Base-by-base conservation (phyloP, 2,329 filamentous ascomycete species). In the Pyrenochaeta sp. region DNA sequence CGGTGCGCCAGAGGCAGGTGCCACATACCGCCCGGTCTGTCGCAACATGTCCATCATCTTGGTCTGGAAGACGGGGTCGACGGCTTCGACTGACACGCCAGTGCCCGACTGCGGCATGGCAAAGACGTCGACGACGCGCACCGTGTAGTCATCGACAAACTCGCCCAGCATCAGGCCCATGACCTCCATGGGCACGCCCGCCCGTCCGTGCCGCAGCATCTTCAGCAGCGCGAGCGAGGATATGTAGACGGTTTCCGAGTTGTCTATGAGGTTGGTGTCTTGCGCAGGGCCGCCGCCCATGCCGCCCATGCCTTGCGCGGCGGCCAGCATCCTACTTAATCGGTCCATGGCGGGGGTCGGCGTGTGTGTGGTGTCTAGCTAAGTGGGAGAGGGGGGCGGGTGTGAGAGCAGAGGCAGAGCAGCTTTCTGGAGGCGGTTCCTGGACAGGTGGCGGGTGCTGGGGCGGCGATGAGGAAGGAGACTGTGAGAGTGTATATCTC, bases 41-140 rank as follows among this genome's bases (percentile, higher is more conserved):
- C 89, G 83, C 71, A 99, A 80, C 94, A 99, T 97, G 72, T 99
- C 94, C 94, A 99, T 99, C 94, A 99, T 99, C 82, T 96, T 99
- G 67, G 91, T 96, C 78, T 99, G 94, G 74, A 99, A 99, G 22
- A 99, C 94, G 7, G 92, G 91, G 71, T 99, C 94, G 53, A 99
- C 94, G 37, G 94, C 95, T 76, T 99, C 94, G 65, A 99, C 94
- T 74, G 90, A 96, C 61, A 99, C 94, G 60, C 94, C 94, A 1
- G 94, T 99, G 76, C 94, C 94, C 62, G 92, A 96, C 72, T 99
- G 94, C 14, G 94, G 94, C 94, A 99, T 99, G 48, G 94, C 94
- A 74, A 99, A 99, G 19, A 99, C 94, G 74, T 99, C 94, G 58
- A 97, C 93, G 10, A 99, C 94, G 59, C 93, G 88, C 52, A 99